These are phyloP conservation scores for Acanthamoeba healyi DNA, from an alignment of 208 protist species.

Conservation along the genomic window DNA sequence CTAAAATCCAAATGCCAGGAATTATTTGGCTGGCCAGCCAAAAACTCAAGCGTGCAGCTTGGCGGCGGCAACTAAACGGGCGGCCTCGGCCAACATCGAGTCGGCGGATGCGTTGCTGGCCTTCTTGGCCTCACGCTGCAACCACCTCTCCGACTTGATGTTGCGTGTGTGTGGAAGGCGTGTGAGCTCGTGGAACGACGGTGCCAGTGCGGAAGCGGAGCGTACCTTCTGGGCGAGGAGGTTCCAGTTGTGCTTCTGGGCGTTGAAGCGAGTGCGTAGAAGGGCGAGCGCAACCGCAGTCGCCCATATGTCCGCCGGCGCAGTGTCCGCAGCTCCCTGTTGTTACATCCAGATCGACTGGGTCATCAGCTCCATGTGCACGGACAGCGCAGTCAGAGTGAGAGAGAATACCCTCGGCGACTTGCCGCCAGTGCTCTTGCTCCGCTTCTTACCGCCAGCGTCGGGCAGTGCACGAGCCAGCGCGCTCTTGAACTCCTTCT, in stretches of 20 bases:
- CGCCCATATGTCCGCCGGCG: not conserved
- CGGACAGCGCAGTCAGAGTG: not conserved
- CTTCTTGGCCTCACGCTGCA: not conserved
- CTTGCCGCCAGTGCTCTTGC: not conserved
- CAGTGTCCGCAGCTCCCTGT: not conserved
- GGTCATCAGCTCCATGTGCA: not conserved
- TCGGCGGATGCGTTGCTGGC: not conserved
- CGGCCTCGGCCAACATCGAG: not conserved
- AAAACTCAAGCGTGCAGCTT: no score
- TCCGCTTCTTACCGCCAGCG: not conserved
- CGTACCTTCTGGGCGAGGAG: constrained; percentile 29
- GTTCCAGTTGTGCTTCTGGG: constrained; percentile 9
- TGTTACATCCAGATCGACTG: no score
- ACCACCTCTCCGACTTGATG: not conserved
- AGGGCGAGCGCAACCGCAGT: constrained; percentile 4
- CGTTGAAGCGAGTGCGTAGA: not conserved
- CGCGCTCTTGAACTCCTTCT: constrained; percentile 21
- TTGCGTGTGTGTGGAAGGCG: not conserved
- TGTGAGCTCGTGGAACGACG: no score
- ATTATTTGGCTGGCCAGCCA: not conserved
- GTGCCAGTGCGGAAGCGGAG: not conserved
- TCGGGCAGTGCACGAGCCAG: not conserved
- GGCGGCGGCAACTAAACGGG: not conserved
- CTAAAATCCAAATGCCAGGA: not conserved
- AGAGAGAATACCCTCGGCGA: not conserved